Evolutionary conservation across 192 early-diverging fungal species (phyloP).

Genomic region (Paraglomus brasilianum): DNA sequence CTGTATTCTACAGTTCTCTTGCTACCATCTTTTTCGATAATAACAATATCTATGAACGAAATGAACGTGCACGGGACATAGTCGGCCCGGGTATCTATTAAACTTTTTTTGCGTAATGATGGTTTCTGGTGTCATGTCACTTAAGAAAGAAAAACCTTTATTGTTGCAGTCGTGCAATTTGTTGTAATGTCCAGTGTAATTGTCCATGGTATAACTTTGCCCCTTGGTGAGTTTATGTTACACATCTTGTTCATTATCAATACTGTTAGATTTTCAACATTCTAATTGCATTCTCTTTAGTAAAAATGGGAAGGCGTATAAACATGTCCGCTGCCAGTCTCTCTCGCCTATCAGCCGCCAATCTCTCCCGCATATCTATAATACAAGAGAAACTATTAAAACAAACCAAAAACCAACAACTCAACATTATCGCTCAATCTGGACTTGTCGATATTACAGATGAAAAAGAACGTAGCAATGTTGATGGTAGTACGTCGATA

Average conservation of each 20-base stretch:
- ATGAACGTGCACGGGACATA: not conserved
- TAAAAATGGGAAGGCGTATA: not conserved
- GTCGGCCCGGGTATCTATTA: not conserved
- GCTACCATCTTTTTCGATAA: constrained; percentile 28
- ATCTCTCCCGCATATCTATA: not conserved
- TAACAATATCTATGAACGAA: not conserved
- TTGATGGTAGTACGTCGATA: not conserved
- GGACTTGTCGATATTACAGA: not conserved
- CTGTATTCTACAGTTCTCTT: constrained; percentile 51
- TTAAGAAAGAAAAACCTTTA: no score
- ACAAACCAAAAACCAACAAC: no score
- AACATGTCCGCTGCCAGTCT: not conserved
- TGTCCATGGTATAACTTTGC: constrained; percentile 80
- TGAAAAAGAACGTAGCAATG: not conserved
- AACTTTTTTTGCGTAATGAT: no score
- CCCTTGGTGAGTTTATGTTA: constrained; percentile 36
- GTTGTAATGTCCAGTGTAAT: constrained; percentile 80
- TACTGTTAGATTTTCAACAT: not conserved
- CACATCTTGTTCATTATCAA: no score
- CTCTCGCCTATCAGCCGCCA: constrained; percentile 9
- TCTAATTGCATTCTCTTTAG: not conserved
- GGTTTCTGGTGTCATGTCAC: no score
- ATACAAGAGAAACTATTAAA: constrained; percentile 1
- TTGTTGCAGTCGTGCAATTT: constrained; percentile 62
- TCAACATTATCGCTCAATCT: not conserved